Evolutionary conservation across 306 rosid genomes (phyloP).

Genomic region (Purshia tridentata): DNA sequence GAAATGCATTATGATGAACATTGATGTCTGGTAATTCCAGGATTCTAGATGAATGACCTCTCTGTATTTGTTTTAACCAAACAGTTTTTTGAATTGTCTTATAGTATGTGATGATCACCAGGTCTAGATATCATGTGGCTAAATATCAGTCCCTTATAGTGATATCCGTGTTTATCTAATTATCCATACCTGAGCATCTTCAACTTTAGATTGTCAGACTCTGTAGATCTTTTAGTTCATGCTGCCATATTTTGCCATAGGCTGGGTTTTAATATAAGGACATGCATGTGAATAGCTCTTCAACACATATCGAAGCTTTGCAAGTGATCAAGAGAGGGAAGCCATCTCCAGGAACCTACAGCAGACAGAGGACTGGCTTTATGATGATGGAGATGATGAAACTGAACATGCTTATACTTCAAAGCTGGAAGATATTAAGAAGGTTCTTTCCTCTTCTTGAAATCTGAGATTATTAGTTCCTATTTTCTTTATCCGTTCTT

Average conservation of each 20-base stretch:
- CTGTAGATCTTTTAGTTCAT: slow-evolving; percentile 23
- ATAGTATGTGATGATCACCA: not conserved
- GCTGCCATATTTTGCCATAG: slow-evolving; percentile 8
- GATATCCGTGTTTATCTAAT: slow-evolving; percentile 19
- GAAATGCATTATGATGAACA: slow-evolving; percentile 4
- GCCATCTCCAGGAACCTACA: slow-evolving; percentile 69
- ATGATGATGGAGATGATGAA: slow-evolving; percentile 95
- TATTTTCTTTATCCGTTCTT: slow-evolving; percentile 22
- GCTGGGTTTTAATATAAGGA: slow-evolving; percentile 29
- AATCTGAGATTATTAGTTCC: slow-evolving; percentile 18
- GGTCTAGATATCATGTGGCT: slow-evolving; percentile 5
- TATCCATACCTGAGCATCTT: slow-evolving; percentile 13
- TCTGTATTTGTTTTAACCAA: not conserved
- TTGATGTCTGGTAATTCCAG: slow-evolving; percentile 12
- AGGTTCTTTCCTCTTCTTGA: slow-evolving; percentile 47
- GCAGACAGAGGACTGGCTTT: slow-evolving; percentile 87
- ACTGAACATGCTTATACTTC: slow-evolving; percentile 64
- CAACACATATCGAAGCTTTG: slow-evolving; percentile 70
- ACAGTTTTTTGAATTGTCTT: not conserved
- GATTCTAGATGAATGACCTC: slow-evolving; percentile 12
- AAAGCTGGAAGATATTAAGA: slow-evolving; percentile 69
- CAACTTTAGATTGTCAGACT: not conserved
- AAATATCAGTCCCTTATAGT: not conserved
- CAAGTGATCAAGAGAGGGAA: slow-evolving; percentile 74
- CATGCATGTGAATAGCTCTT: slow-evolving; percentile 64